These are phyloP conservation scores for Aspergillus steynii DNA, from an alignment of 495 filamentous ascomycete species.

Conservation along the genomic window DNA sequence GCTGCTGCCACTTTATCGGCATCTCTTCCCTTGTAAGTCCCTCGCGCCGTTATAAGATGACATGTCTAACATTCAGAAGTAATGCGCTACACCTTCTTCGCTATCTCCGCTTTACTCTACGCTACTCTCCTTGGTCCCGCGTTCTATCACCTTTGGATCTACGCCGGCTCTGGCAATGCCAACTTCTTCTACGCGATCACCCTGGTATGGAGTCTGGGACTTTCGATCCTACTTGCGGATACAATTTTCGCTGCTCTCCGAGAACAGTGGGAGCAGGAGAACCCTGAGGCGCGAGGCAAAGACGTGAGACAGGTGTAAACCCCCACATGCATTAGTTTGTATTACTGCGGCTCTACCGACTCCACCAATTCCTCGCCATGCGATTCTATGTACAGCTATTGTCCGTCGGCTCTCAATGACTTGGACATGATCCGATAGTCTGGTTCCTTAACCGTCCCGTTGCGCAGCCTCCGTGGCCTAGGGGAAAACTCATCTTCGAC, in stretches of 20 bases:
- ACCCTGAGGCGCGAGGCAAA: conserved; percentile 85
- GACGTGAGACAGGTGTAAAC: conserved; percentile 79
- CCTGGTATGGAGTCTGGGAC: conserved; percentile 89
- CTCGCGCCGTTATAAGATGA: not conserved
- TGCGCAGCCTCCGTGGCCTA: conserved; percentile 57
- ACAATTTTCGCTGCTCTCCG: conserved; percentile 81
- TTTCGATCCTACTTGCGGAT: conserved; percentile 79
- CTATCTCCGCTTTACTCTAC: conserved; percentile 78
- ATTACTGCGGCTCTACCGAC: not conserved
- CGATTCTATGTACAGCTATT: not conserved
- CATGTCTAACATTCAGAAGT: conserved; percentile 48
- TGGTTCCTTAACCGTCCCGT: conserved; percentile 61
- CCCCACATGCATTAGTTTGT: not conserved
- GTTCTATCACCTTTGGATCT: conserved; percentile 98
- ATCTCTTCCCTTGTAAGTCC: conserved; percentile 82
- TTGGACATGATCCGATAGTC: conserved; percentile 75
- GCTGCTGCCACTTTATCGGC: conserved; percentile 81
- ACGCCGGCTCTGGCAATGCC: conserved; percentile 94
- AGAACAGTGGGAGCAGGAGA: conserved; percentile 92
- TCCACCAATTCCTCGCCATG: not conserved
- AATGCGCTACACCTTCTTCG: conserved; percentile 92
- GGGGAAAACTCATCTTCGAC: conserved; percentile 66
- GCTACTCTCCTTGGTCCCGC: conserved; percentile 86
- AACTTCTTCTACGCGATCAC: conserved; percentile 99
- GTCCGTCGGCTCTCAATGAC: not conserved